A percentile compares a stretch with the other conserved stretches of the same genome.
Conservation (phyloP, 352 stramenopile species). For the Phytopythium delawarense region DNA sequence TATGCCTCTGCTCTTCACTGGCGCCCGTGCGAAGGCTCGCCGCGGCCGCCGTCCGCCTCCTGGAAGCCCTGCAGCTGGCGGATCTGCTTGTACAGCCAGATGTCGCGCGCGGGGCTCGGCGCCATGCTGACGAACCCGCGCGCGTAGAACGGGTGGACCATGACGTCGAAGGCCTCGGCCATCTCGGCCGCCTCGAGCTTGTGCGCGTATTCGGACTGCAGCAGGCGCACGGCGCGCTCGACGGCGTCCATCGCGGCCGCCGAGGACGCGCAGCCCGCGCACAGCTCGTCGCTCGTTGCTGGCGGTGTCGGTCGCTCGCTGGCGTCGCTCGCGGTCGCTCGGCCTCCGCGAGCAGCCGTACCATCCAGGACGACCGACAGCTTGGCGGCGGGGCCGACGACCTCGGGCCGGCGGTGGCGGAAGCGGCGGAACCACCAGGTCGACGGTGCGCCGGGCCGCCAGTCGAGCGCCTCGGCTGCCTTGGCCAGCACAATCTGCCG, state of each 20-base stretch:
- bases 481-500: constrained; percentile 11
- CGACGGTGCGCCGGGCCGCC: neutral
- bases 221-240: neutral
- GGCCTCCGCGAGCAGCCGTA: neutral
- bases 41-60: neutral
- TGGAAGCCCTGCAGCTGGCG: neutral
- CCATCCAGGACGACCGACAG: constrained; percentile 6
- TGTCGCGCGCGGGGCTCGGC: neutral
- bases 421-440: constrained; percentile 17
- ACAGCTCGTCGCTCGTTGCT: neutral
- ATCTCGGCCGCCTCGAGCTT: constrained; percentile 2
- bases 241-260: neutral
- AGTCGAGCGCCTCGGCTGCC: constrained; percentile 11
- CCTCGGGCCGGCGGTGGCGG: constrained; percentile 11
- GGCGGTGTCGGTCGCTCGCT: neutral
- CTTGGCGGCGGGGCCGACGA: constrained; percentile 13
- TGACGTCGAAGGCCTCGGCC: constrained; percentile 1
- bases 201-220: neutral
- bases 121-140: constrained; percentile 1
- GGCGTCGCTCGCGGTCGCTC: neutral
- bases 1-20: neutral
- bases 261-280: neutral
- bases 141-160: neutral
- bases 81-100: constrained; percentile 5
- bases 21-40: neutral